A percentile compares a stretch with the other conserved stretches of the same genome.
These are phyloP conservation scores for Chalaropsis ovoidea DNA, from an alignment of 2,329 filamentous ascomycete species.

Conservation along the genomic window DNA sequence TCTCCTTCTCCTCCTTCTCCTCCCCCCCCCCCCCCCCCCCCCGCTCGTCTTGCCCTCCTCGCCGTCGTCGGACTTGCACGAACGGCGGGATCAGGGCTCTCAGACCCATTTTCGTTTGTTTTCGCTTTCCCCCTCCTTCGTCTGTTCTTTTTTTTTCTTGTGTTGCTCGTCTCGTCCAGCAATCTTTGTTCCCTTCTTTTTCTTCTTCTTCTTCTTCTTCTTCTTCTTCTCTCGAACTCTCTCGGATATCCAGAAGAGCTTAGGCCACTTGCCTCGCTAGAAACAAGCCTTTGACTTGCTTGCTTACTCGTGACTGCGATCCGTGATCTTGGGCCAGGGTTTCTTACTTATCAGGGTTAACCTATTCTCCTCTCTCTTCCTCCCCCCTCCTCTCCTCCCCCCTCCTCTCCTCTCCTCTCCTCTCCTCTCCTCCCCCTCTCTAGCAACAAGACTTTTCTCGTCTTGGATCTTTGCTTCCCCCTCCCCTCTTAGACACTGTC, in stretches of 20 bases:
- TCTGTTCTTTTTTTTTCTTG: neutral
- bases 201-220: neutral
- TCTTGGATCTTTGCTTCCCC: neutral
- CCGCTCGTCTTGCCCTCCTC: neutral
- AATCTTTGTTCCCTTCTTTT: neutral
- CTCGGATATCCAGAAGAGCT: neutral
- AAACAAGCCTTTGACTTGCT: neutral
- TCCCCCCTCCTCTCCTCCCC: neutral
- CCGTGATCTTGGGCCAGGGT: neutral
- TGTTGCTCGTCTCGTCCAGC: neutral
- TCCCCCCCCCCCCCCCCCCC: neutral
- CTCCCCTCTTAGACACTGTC: slow-evolving; percentile 6
- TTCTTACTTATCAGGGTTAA: slow-evolving; percentile 1
- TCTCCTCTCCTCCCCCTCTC: no score
- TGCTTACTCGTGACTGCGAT: neutral
- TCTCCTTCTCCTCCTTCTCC: no score
- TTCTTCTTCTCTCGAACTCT: neutral
- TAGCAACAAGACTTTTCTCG: neutral
- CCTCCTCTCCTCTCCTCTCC: no score
- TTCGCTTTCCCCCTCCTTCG: neutral
- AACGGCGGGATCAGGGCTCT: neutral
- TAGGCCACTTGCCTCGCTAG: neutral
- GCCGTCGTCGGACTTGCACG: neutral
- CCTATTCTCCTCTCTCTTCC: neutral
- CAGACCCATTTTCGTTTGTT: neutral